phyloP scores from a whole-genome alignment of 257 asterid species.

The Rhazya stricta region DNA sequence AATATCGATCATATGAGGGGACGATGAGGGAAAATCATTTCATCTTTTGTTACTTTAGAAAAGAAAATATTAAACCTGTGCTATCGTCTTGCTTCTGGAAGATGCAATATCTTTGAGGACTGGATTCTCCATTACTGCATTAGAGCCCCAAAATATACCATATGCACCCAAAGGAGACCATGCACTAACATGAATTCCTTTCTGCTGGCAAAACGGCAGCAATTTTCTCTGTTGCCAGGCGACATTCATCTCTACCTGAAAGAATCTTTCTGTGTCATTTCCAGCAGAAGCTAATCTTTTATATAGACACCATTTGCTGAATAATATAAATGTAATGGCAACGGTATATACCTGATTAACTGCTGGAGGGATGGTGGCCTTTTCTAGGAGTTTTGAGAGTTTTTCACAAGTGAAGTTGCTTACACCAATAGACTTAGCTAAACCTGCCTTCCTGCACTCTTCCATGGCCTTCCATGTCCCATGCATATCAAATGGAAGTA shows the following conservation, averaged over 20 bases:
- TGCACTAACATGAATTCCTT: slow-evolving; percentile 36
- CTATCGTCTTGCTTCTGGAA: slow-evolving; percentile 25
- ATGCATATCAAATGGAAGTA: slow-evolving; percentile 33
- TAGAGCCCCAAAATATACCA: slow-evolving; percentile 39
- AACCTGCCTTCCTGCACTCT: slow-evolving; percentile 37
- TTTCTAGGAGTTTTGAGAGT: slow-evolving; percentile 27
- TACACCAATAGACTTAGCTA: slow-evolving; percentile 53
- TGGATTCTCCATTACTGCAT: slow-evolving; percentile 36
- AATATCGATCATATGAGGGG: no score
- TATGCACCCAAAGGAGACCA: slow-evolving; percentile 53
- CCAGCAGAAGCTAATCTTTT: no score
- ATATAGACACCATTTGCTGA: no score
- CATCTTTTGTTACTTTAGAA: no score
- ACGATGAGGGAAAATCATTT: no score
- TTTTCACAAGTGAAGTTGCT: slow-evolving; percentile 54
- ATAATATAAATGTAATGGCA: no score
- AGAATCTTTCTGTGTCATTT: no score
- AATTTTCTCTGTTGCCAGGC: slow-evolving; percentile 51
- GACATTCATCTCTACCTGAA: slow-evolving; percentile 54
- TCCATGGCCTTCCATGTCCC: slow-evolving; percentile 63
- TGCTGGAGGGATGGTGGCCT: slow-evolving; percentile 45
- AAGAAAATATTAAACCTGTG: no score
- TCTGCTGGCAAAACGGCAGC: slow-evolving; percentile 35
- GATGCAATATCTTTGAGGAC: slow-evolving; percentile 35
- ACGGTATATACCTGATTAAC: slow-evolving; percentile 58